Evolutionary conservation across 2,329 filamentous ascomycete species (phyloP), one percentile per base, ranked within the genome.

Genomic region (Macrophomina phaseolina): DNA sequence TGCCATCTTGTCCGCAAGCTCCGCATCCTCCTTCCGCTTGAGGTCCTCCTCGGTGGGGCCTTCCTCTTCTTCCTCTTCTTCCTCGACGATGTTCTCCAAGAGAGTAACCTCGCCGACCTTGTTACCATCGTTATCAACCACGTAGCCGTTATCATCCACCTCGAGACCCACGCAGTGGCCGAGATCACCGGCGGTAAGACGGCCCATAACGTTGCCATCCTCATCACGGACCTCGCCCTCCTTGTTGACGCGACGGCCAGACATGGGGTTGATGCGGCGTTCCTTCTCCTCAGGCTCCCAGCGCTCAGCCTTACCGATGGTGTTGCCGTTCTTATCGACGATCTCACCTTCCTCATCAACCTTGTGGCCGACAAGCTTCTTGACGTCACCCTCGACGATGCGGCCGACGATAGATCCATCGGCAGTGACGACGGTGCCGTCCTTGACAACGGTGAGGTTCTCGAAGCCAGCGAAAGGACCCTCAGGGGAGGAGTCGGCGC

Each of bases 1-100:
- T 12, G 85, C 83, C 83, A 97, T 93, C 81, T 91, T 90, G 69
- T 86, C 84, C 1, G 93, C 93, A 45, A 97, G 85, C 81, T 96
- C 88, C 70, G 84, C 85, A 76, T 97, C 92, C 69, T 90, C 84
- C 76, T 87, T 78, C 67, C 75, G 73, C 69, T 82, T 77, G 51
- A 77, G 80, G 71, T 81, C 88, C 6, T 84, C 82, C 71, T 86
- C 79, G 69, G 86, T 82, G 14, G 84, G 82, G 14, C 64, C 64
- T 40, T 64, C 61, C 42, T 56, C 62, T 69, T 86, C 84, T 60
- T 56, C 62, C 69, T 86, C 84, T 60, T 86, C 84, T 75, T 90
- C 84, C 48, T 86, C 84, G 2, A 87, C 84, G 46, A 89, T 84
- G 77, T 88, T 86, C 71, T 87, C 85, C 14, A 89, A 77, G n/a